phyloP scores from a whole-genome alignment of 257 asterid genomes.

The Oldenlandia corymbosa region DNA sequence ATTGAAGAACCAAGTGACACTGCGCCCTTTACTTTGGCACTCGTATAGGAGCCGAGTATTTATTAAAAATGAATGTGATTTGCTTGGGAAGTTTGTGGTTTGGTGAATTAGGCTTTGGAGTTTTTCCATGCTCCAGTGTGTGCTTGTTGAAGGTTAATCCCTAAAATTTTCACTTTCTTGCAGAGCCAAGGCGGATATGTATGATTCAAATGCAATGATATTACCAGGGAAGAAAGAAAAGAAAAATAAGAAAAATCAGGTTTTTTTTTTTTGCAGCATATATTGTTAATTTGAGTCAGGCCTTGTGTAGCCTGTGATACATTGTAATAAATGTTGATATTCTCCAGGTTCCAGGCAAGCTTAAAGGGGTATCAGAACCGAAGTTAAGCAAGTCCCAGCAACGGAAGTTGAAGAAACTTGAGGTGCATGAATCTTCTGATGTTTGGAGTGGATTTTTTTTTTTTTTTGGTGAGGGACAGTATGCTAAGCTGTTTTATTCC shows the following conservation, averaged over 20 bases:
- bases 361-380: constrained; percentile 25
- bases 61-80: too few species aligned
- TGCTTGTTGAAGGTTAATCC: not conserved
- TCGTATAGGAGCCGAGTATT: not conserved
- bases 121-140: not conserved
- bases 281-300: not conserved
- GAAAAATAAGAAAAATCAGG: constrained; percentile 46
- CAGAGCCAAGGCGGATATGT: constrained; percentile 19
- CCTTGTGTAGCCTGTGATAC: not conserved
- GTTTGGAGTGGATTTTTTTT: not conserved
- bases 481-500: constrained; percentile 15
- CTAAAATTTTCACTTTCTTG: not conserved
- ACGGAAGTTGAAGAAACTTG: constrained; percentile 69
- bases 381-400: constrained; percentile 70
- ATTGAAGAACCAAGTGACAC: not conserved
- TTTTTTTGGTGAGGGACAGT: not conserved
- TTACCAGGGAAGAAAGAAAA: constrained; percentile 47
- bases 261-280: constrained; percentile 9
- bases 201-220: constrained; percentile 39
- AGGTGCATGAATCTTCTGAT: constrained; percentile 39
- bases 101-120: not conserved
- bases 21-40: not conserved
- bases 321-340: constrained; percentile 1
- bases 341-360: constrained; percentile 29
- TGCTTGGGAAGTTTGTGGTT: not conserved